Evolutionary conservation across 495 filamentous ascomycete genomes (phyloP), one percentile per base, ranked within the genome.

Genomic region (Terfezia boudieri): DNA sequence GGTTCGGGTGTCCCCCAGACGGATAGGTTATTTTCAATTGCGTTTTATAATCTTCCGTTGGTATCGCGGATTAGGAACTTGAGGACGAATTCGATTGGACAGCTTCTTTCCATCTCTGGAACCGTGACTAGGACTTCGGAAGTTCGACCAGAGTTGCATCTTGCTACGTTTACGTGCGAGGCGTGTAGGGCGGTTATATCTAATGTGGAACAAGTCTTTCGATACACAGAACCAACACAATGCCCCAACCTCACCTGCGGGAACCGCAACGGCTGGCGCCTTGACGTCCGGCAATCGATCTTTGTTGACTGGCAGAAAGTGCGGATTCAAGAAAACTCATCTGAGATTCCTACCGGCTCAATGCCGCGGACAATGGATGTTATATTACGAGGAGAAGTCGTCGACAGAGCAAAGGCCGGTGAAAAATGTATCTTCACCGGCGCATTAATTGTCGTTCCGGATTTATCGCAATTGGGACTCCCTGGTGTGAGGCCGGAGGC

Each of bases 301-400:
- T 99, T 99, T 62, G 83, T 96, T 20, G 90, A 99, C 68, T 99
- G 90, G 90, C 90, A 99, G 59, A 96, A 96, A 66, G 84, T 96
- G 22, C 80, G 92, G 52, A 82, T 96, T 36, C 90, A 99, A 67
- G 90, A 99, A 69, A 96, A 94, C 66, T 90, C 85, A 53, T 88
- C 87, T 16, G 90, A 99, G 67, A 99, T 99, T 50, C 90, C 90
- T 0, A 99, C 90, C 1, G 90, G 90, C 43, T 94, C 86, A 68
- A 99, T 99, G 90, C 90, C 90, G 4, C 78, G 90, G 46, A 99
- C 90, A 5, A 86, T 99, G 79, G 90, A 99, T 61, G 79, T 99
- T 22, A 94, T 99, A 59, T 70, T 99, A n/a, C 78, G 92, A 56
- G 92, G 92, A 56, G 90, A 99, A 68, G 93, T 96, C 70, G 90